These are phyloP conservation scores for Wickerhamiella allomyrinae DNA, from an alignment of 805 yeast species.

Conservation along the genomic window DNA sequence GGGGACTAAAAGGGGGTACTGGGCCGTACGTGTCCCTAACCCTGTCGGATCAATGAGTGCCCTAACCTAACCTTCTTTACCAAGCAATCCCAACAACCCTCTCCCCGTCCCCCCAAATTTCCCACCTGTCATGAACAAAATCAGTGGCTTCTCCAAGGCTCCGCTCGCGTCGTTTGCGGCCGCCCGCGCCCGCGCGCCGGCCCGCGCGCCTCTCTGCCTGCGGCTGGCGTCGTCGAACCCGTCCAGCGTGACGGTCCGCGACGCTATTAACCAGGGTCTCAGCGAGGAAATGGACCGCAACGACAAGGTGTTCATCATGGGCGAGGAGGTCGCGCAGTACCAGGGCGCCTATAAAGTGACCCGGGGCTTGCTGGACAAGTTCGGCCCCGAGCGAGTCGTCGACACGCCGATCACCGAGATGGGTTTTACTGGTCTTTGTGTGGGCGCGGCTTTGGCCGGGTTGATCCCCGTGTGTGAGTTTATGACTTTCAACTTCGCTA, in stretches of 20 bases:
- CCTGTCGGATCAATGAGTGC: background rate
- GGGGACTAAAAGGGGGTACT: background rate
- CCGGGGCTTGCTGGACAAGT: conserved; percentile 86
- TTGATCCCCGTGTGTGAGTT: conserved; percentile 94
- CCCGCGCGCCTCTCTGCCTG: background rate
- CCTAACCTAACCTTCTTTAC: background rate
- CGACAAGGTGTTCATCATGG: conserved; percentile 85
- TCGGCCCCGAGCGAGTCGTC: conserved; percentile 83
- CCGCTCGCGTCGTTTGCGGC: background rate
- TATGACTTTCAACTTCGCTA: conserved; percentile 98
- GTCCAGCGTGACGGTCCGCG: conserved; percentile 70
- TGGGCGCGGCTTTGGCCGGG: conserved; percentile 93
- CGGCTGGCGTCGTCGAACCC: conserved; percentile 1
- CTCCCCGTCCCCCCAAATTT: no score
- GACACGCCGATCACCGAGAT: conserved; percentile 98
- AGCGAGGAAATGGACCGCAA: conserved; percentile 97
- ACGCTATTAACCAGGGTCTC: conserved; percentile 85
- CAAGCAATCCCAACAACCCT: conserved; percentile 1
- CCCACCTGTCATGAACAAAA: background rate
- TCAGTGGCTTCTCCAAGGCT: background rate
- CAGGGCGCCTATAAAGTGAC: conserved; percentile 98
- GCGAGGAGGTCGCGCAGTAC: conserved; percentile 99
- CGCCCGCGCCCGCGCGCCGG: background rate
- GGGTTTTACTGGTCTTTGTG: conserved; percentile 94
- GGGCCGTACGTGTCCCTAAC: no score